Evolutionary conservation across 371 early-diverging fungal species (phyloP), one percentile per base, ranked within the genome.

Genomic region (Mortierella sp.): DNA sequence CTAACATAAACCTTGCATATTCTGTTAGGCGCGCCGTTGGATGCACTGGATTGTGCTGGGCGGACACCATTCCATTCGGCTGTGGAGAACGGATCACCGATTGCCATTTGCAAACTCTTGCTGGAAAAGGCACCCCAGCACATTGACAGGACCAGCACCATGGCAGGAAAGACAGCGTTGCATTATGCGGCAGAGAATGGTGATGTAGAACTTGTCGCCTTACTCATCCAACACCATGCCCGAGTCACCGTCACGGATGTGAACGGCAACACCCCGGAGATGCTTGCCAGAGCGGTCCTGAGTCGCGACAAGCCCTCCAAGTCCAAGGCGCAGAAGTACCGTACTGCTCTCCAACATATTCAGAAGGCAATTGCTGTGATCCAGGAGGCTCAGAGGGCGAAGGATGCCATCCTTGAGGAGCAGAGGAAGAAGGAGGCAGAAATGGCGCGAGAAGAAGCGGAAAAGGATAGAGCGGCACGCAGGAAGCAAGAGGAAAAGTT

Each of bases 401-500:
- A 66, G 58, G 85, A 85, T 65, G 78, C 75, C 8, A 24, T 67
- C 19, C 16, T 80, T 26, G 76, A 77, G 70, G 81, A 85, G 37
- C 85, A 78, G 43, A 61, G 79, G 45, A 69, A 66, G 31, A 72
- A 70, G 29, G 80, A 85, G 19, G 81, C 74, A 50, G 78, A 77
- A 9, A 29, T 80, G 44, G 81, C 81, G 2, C 73, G 79, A n/a
- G 85, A 77, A 26, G 85, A 85, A 26, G 85, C 74, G 1, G 81
- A 80, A 31, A 85, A 85, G 43, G 85, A 85, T 44, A 61, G 34
- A 40, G 85, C 77, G 7, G 78, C 78, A 19, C 80, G 85, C 31
- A 67, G 76, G 61, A 85, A 85, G 41, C 85, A 85, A n/a, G 85
- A 85, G 44, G 85, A 85, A 65, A 85, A 80, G 63, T 55, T 85